A percentile compares a stretch with the other conserved stretches of the same genome.
phyloP scores from a whole-genome alignment of 164 flowering plant genomes.

The Annona squamosa region DNA sequence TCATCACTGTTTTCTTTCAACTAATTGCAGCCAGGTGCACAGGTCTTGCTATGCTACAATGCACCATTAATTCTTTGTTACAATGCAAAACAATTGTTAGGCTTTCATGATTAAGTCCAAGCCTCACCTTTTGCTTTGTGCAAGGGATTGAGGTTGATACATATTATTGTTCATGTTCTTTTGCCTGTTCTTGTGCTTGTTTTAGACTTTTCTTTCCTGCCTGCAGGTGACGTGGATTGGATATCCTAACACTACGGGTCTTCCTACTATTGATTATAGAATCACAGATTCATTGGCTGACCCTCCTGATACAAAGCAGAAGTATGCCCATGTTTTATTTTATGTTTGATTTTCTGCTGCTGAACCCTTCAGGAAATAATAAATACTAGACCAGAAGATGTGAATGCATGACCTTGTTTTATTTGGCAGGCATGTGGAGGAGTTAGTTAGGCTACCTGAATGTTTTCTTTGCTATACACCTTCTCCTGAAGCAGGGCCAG shows the following conservation, averaged over 20 bases:
- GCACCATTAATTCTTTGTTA: no score
- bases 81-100: no score
- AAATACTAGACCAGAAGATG: background rate
- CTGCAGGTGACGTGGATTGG: slow-evolving; percentile 98
- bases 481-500: slow-evolving; percentile 94
- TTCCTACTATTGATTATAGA: slow-evolving; percentile 89
- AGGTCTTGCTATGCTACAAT: no score
- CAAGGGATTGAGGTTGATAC: no score
- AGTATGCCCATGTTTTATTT: slow-evolving; percentile 31
- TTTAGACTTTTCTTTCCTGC: background rate
- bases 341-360: background rate
- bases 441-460: slow-evolving; percentile 76
- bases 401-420: slow-evolving; percentile 5
- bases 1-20: no score
- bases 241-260: slow-evolving; percentile 96
- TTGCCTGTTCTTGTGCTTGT: no score
- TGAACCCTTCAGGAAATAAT: background rate
- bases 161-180: no score
- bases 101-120: no score
- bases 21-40: no score
- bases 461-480: slow-evolving; percentile 94
- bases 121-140: no score
- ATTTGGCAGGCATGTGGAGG: slow-evolving; percentile 84
- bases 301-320: slow-evolving; percentile 71
- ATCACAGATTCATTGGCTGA: slow-evolving; percentile 87